Percentiles rank a stretch among this genome's conserved stretches.
Evolutionary conservation across 352 stramenopile genomes (phyloP).

Genomic region (Globisporangium recalcitrans): DNA sequence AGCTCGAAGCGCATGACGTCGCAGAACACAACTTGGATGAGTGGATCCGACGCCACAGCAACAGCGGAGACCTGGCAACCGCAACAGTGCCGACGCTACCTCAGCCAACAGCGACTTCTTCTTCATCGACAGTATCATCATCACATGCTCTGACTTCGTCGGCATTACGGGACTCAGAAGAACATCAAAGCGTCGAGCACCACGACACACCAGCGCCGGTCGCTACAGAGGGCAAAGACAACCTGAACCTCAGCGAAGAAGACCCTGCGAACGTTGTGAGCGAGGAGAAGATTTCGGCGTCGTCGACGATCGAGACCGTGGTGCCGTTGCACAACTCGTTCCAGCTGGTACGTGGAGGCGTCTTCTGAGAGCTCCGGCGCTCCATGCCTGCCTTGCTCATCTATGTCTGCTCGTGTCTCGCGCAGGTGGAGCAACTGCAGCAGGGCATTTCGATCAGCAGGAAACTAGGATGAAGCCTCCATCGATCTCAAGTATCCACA

Average conservation of each 20-base stretch:
- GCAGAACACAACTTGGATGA: conserved; percentile 56
- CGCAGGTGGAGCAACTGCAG: conserved; percentile 45
- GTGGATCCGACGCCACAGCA: conserved; percentile 39
- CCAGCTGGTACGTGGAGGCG: conserved; percentile 40
- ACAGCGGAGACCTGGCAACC: conserved; percentile 17
- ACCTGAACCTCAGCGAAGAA: conserved; percentile 16
- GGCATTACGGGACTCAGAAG: neutral
- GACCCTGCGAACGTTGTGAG: conserved; percentile 32
- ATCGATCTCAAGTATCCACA: neutral
- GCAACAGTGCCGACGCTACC: conserved; percentile 20
- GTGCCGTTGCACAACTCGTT: conserved; percentile 63
- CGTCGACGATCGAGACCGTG: conserved; percentile 74
- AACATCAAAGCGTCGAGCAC: neutral
- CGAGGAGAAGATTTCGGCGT: conserved; percentile 54
- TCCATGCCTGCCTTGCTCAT: neutral
- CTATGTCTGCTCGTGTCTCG: neutral
- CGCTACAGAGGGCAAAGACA: conserved; percentile 14
- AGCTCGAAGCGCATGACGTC: conserved; percentile 20
- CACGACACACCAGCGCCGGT: conserved; percentile 12
- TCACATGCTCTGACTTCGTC: neutral
- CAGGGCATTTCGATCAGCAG: conserved; percentile 52
- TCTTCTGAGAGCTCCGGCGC: neutral
- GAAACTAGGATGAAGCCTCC: conserved; percentile 23
- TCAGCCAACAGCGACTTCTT: neutral
- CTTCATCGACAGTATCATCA: neutral